These are phyloP conservation scores for Psilocybe azurescens DNA, from an alignment of 768 basidiomycete species.

Conservation along the genomic window DNA sequence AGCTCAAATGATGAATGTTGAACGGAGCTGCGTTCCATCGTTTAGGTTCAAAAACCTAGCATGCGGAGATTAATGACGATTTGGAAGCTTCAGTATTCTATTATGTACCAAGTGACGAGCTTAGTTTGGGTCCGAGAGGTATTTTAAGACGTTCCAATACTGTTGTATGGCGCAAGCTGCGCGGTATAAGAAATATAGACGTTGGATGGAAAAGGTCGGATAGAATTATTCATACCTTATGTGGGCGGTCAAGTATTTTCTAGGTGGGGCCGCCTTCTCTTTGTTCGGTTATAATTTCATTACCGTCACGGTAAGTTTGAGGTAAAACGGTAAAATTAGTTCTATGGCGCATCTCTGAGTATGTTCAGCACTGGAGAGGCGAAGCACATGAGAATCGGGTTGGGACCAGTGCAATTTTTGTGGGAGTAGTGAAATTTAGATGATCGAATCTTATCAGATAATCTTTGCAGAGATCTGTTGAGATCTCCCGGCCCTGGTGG, in stretches of 20 bases:
- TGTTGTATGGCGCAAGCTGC: too few relatives aligned
- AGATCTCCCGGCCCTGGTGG: constrained; percentile 10
- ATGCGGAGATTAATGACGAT: too few relatives aligned
- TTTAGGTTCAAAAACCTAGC: too few relatives aligned
- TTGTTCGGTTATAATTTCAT: not conserved
- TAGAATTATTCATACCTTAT: too few relatives aligned
- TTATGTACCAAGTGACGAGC: too few relatives aligned
- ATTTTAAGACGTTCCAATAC: too few relatives aligned
- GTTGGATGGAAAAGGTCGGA: too few relatives aligned
- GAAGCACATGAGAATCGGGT: not conserved
- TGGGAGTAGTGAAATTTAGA: not conserved
- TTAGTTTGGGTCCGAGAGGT: too few relatives aligned
- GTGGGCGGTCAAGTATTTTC: not conserved
- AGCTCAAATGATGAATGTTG: too few relatives aligned
- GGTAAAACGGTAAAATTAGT: not conserved
- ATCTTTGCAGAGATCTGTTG: not conserved
- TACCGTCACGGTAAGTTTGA: not conserved
- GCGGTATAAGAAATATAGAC: too few relatives aligned
- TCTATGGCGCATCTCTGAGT: not conserved
- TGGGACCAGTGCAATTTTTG: not conserved
- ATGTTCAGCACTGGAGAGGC: not conserved
- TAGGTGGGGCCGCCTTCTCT: not conserved
- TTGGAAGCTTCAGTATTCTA: too few relatives aligned
- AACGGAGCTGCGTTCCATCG: too few relatives aligned
- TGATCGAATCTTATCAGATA: constrained; percentile 12